Conservation (phyloP, 768 basidiomycete genomes). For the Glaciozyma martinii region DNA sequence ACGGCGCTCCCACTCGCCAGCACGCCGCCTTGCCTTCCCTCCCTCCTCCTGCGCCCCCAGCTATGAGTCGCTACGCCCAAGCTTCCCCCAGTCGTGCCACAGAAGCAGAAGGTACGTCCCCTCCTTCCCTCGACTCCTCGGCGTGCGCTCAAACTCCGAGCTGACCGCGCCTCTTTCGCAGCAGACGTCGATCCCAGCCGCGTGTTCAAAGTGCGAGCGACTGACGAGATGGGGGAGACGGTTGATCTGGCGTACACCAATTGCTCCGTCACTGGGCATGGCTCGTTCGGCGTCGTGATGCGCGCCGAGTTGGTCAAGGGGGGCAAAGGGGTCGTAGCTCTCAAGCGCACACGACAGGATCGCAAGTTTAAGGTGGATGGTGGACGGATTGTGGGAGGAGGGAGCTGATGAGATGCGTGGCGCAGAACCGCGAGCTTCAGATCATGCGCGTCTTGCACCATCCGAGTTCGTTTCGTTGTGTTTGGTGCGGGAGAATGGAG, state of each 20-base stretch:
- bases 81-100: too few species aligned
- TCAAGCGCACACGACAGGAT: constrained; percentile 99
- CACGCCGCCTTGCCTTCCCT: too few species aligned
- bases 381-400: not conserved
- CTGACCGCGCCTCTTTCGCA: too few species aligned
- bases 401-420: not conserved
- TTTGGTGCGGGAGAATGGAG: constrained; percentile 63
- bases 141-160: too few species aligned
- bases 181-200: too few species aligned
- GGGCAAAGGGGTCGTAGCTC: constrained; percentile 74
- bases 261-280: constrained; percentile 94
- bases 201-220: too few species aligned
- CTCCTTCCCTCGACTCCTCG: too few species aligned
- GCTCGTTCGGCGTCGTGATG: constrained; percentile 96
- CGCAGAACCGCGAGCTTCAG: constrained; percentile 94
- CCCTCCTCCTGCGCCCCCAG: too few species aligned
- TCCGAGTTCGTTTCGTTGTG: too few species aligned
- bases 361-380: constrained; percentile 91
- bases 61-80: too few species aligned
- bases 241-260: constrained; percentile 74
- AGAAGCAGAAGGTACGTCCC: too few species aligned
- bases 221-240: constrained; percentile 41
- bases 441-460: constrained; percentile 42
- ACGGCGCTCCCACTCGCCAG: too few species aligned
- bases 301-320: constrained; percentile 70